Base-by-base conservation (phyloP, 2,329 filamentous ascomycete genomes). In the Fusarium humuli region DNA sequence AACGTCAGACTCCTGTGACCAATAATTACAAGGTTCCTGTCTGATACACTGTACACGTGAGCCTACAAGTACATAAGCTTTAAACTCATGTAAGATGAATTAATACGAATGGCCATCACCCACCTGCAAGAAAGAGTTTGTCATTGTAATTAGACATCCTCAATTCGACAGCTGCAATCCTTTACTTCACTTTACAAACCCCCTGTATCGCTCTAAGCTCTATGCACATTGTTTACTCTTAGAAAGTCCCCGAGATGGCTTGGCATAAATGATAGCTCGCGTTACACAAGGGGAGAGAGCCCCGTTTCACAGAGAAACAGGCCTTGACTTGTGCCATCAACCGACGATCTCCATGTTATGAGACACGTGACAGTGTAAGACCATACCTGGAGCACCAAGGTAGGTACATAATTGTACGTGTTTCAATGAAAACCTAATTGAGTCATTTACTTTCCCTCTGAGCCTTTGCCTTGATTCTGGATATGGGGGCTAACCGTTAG, bases 211-310 rank as follows among this genome's bases (percentile, higher is more conserved):
- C 18, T 52, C 6, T 10, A 16, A 34, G 11, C 3, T 37, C 18
- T 37, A 37, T 37, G 18, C 18, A 37, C 34, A n/a, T 37, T 37
- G 34, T 37, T 7, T 37, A 37, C 34, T 37, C 18, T n/a, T 10
- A 44, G 27, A 66, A 70, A 67, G 32, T 66, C 67, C 54, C 67
- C 63, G 60, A 70, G 41, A 42, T 22, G 46, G 49, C 63, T 70
- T 70, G 58, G 67, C 58, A 32, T 23, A 60, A 25, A 41, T 71
- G 67, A 71, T 47, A 68, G 55, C 46, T 71, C 57, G 40, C 25
- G 42, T 68, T 57, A 29, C 52, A 71, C 58, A 37, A 52, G 20
- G 34, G 42, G 37, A 23, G 23, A 40, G 25, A 55, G 45, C 46
- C 37, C 40, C n/a, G 40, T 47, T 53, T 53, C 10, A 12, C 20